Conservation (phyloP, 106 monocot genomes). For the Dioscorea dumetorum region DNA sequence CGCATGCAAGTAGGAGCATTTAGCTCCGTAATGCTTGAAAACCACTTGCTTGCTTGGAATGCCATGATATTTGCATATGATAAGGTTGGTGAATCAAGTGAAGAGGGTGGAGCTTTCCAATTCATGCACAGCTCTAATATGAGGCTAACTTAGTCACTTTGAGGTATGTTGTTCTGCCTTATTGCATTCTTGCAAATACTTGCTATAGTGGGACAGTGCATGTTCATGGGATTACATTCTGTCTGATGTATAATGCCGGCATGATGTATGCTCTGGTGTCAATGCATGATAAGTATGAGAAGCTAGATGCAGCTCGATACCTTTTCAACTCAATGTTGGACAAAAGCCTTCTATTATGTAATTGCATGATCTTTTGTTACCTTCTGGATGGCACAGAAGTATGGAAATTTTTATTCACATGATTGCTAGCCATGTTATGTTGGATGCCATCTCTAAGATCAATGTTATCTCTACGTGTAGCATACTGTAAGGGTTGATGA, state of each 20-base stretch:
- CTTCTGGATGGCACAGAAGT: slow-evolving; percentile 22
- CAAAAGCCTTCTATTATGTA: slow-evolving; percentile 48
- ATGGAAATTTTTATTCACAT: slow-evolving; percentile 32
- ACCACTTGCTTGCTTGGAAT: slow-evolving; percentile 48
- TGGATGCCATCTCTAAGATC: slow-evolving; percentile 44
- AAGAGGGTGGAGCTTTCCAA: slow-evolving; percentile 28
- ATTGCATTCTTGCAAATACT: slow-evolving; percentile 18
- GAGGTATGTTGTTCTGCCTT: slow-evolving; percentile 35
- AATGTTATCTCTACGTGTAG: slow-evolving; percentile 33
- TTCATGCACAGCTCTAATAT: slow-evolving; percentile 19
- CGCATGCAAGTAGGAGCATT: neutral
- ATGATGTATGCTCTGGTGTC: slow-evolving; percentile 39
- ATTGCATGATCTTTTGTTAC: slow-evolving; percentile 53
- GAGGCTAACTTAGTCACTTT: slow-evolving; percentile 38
- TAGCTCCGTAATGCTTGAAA: neutral
- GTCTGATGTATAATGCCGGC: slow-evolving; percentile 20
- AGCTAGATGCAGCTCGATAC: slow-evolving; percentile 25
- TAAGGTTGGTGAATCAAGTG: slow-evolving; percentile 20
- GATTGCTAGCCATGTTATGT: slow-evolving; percentile 17
- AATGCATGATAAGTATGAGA: slow-evolving; percentile 49
- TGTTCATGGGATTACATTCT: slow-evolving; percentile 31
- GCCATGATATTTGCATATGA: slow-evolving; percentile 46
- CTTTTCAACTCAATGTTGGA: slow-evolving; percentile 20
- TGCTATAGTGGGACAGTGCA: slow-evolving; percentile 35
- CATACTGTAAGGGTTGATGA: slow-evolving; percentile 10